Conservation (phyloP, 805 yeast species). For the Wickerhamomyces alni region DNA sequence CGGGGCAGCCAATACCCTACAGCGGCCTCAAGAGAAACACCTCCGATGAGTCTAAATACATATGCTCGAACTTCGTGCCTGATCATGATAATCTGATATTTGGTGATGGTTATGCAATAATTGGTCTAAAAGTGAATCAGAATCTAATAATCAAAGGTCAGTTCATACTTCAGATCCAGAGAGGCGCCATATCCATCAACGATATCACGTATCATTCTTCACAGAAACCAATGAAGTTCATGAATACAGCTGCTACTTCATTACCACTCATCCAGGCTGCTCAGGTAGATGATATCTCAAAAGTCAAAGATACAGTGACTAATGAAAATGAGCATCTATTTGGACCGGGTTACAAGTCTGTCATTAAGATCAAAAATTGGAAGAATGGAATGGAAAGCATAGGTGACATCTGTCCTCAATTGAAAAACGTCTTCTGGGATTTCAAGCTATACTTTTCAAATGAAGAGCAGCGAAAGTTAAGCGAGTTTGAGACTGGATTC, state of each 20-base stretch:
- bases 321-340: constrained; percentile 33
- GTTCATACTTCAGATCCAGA: constrained; percentile 33
- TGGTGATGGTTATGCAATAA: constrained; percentile 25
- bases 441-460: constrained; percentile 7
- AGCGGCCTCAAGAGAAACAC: not conserved
- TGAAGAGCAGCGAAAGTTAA: constrained; percentile 9
- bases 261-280: constrained; percentile 41
- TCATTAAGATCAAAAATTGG: constrained; percentile 31
- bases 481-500: constrained; percentile 23
- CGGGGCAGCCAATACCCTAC: not conserved
- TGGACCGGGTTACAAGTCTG: constrained; percentile 35
- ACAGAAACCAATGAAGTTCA: constrained; percentile 24
- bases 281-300: constrained; percentile 28
- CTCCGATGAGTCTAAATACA: constrained; percentile 11
- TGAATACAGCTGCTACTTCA: constrained; percentile 28
- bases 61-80: constrained; percentile 32
- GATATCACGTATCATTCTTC: constrained; percentile 28
- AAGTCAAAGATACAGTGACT: constrained; percentile 24
- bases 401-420: constrained; percentile 36
- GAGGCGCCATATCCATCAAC: constrained; percentile 44
- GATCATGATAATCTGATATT: constrained; percentile 32
- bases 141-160: constrained; percentile 42
- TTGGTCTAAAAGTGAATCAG: constrained; percentile 40
- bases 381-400: constrained; percentile 41
- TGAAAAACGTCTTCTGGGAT: constrained; percentile 35